Evolutionary conservation across 1,284 basidiomycete genomes (phyloP).

Genomic region (Vanrija sp.): DNA sequence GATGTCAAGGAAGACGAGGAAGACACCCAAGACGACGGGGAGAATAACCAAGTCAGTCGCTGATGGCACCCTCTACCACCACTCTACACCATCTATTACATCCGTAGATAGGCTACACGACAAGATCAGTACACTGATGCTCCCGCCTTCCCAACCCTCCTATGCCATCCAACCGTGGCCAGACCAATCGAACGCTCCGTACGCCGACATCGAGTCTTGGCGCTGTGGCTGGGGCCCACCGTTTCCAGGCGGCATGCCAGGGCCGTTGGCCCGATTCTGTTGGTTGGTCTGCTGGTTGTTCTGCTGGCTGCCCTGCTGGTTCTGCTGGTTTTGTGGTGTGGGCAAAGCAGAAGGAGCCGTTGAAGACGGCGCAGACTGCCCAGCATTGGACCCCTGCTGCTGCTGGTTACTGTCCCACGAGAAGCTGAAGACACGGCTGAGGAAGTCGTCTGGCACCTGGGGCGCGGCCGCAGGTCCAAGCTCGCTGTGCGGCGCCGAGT

Average conservation of each 20-base stretch:
- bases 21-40: too few species aligned
- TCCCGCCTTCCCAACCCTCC: neutral
- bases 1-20: too few species aligned
- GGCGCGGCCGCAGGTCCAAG: constrained; percentile 12
- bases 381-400: neutral
- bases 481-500: neutral
- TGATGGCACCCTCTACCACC: too few species aligned
- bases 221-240: constrained; percentile 1
- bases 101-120: neutral
- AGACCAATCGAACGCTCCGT: constrained; percentile 22
- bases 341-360: too few species aligned
- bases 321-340: neutral
- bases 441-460: constrained; percentile 43
- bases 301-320: constrained; percentile 4
- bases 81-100: neutral
- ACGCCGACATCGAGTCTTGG: constrained; percentile 19
- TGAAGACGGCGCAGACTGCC: too few species aligned
- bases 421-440: constrained; percentile 44
- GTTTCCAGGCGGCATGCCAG: neutral
- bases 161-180: constrained; percentile 35
- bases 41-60: too few species aligned
- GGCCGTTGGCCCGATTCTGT: neutral
- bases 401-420: constrained; percentile 35
- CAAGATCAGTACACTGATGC: neutral
- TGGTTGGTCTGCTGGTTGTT: constrained; percentile 2